These are phyloP conservation scores for Botrytis cinerea DNA, from an alignment of 2,329 filamentous ascomycete species.

Conservation along the genomic window DNA sequence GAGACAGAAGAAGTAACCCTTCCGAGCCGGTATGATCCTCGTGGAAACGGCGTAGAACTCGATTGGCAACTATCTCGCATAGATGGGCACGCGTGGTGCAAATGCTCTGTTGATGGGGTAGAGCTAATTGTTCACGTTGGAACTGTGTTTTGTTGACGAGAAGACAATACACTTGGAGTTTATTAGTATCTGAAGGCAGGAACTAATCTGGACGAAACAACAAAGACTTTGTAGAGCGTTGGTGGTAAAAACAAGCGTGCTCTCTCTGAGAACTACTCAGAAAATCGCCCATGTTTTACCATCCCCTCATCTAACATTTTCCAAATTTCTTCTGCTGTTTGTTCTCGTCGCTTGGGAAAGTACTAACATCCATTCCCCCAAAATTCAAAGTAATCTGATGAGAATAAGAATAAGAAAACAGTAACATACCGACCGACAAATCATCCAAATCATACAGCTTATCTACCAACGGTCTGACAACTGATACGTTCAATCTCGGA, in stretches of 20 bases:
- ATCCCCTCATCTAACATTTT: neutral
- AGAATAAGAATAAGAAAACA: neutral
- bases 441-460: slow-evolving; percentile 78
- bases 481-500: slow-evolving; percentile 72
- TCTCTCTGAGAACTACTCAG: neutral
- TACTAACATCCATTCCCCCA: neutral
- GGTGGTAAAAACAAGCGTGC: neutral
- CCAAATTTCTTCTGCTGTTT: neutral
- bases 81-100: slow-evolving; percentile 75
- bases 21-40: slow-evolving; percentile 72
- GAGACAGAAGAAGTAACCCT: slow-evolving; percentile 72
- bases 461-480: slow-evolving; percentile 81
- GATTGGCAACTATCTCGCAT: slow-evolving; percentile 78
- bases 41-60: slow-evolving; percentile 75
- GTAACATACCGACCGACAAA: slow-evolving; percentile 67
- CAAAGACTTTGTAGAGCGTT: neutral
- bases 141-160: slow-evolving; percentile 82
- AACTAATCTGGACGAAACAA: neutral
- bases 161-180: slow-evolving; percentile 69
- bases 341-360: neutral
- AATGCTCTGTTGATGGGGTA: slow-evolving; percentile 78
- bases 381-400: neutral
- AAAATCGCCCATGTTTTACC: neutral
- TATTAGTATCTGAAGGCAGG: slow-evolving; percentile 3
- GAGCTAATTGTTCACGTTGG: slow-evolving; percentile 72